Evolutionary conservation across 2,329 filamentous ascomycete genomes (phyloP), one percentile per base, ranked within the genome.

Genomic region (Lasiodiplodia citricola): DNA sequence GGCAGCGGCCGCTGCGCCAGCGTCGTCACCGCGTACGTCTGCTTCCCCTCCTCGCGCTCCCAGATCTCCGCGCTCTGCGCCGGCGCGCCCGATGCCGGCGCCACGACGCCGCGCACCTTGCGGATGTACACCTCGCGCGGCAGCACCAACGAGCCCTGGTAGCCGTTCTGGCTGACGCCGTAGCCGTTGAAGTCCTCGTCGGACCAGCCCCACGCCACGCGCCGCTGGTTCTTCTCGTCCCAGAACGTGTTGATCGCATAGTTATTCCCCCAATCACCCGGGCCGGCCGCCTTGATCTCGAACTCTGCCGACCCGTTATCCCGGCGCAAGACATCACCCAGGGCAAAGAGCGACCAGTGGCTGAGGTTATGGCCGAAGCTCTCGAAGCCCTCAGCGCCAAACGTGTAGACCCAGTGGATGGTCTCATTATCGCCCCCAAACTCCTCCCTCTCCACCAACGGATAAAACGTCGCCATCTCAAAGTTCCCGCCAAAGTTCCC

Each of bases 211-310:
- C 81, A 84, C 66, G 83, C 81, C 18, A 84, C 79, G 55, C 83
- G 81, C 23, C 83, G 80, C 71, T 83, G 77, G 75, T 83, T 79
- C 78, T 84, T 84, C 35, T 81, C 80, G 71, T 84, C 82, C 70
- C 82, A 80, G 78, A 84, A 84, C 71, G 79, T 82, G 7, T 80
- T 81, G 3, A 84, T 76, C 6, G 82, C 83, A 68, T 84, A 84
- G 5, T 80, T 76, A 6, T 80, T 73, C 63, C 82, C 83, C 72
- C 81, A 84, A 70, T 84, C 82, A 5, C 77, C 80, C 21, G 78
- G 78, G 54, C 82, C 82, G 31, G 82, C 81, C 25, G 81, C 75
- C n/a, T 81, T 74, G 14, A 82, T 82, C 16, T 76, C 80, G 74
- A 83, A 84, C 52, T 80, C 73, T 18, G 76, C 82, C 52, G 80